A percentile compares a stretch with the other conserved stretches of the same genome.
Conservation (phyloP, 441 rosid species). For the Pelargonium cotyledonis region DNA sequence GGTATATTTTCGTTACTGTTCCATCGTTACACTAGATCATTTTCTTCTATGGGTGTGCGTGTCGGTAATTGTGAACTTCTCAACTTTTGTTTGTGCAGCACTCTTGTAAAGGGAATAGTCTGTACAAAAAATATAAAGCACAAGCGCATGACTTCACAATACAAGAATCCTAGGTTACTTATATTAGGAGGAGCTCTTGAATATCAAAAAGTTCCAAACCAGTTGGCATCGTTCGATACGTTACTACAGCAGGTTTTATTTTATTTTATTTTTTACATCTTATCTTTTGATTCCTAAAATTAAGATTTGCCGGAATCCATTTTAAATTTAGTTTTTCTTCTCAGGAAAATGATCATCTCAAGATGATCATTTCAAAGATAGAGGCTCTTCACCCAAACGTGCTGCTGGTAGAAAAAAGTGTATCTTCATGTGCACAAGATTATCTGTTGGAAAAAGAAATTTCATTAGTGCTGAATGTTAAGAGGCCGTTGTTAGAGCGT, state of each 20-base stretch:
- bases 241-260: constrained; percentile 95
- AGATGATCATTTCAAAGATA: constrained; percentile 96
- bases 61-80: constrained; percentile 14
- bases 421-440: constrained; percentile 87
- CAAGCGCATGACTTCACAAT: constrained; percentile 81
- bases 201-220: constrained; percentile 91
- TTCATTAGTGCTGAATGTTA: constrained; percentile 88
- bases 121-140: constrained; percentile 98
- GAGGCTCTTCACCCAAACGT: constrained; percentile 78
- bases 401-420: constrained; percentile 93
- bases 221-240: constrained; percentile 85
- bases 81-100: constrained; percentile 36
- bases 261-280: constrained; percentile 25
- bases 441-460: constrained; percentile 85
- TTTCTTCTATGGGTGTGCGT: constrained; percentile 4
- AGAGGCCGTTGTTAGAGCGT: constrained; percentile 82
- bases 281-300: constrained; percentile 18
- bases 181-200: constrained; percentile 96
- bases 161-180: constrained; percentile 76
- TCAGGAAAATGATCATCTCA: constrained; percentile 95
- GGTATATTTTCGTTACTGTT: constrained; percentile 39
- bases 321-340: constrained; percentile 24
- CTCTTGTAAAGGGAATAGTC: constrained; percentile 90
- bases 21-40: constrained; percentile 7
- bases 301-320: neutral